These are phyloP conservation scores for Quercus tomentella DNA, from an alignment of 331 rosid genomes.

Conservation along the genomic window DNA sequence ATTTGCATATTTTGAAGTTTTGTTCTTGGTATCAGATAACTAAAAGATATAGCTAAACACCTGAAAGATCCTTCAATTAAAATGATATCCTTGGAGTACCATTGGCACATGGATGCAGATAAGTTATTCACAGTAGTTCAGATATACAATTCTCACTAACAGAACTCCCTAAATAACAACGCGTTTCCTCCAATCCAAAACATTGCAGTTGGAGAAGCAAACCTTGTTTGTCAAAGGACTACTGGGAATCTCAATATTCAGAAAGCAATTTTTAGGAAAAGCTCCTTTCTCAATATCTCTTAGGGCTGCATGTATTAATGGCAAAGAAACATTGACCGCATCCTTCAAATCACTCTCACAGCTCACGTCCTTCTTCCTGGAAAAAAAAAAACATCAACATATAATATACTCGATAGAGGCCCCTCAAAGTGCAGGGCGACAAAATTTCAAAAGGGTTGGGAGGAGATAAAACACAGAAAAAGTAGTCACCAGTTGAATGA, in stretches of 20 bases:
- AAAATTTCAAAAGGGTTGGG: background rate
- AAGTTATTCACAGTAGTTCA: background rate
- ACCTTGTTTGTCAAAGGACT: slow-evolving; percentile 46
- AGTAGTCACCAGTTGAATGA: slow-evolving; percentile 38
- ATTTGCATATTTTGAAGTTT: background rate
- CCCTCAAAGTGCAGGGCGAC: background rate
- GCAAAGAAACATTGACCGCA: slow-evolving; percentile 35
- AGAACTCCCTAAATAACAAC: background rate
- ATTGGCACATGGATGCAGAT: background rate
- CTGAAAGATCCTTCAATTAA: background rate
- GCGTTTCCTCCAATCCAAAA: background rate
- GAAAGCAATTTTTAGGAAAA: slow-evolving; percentile 46
- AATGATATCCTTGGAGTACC: background rate
- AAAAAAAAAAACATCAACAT: background rate
- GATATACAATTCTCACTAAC: background rate
- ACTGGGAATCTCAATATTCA: slow-evolving; percentile 46
- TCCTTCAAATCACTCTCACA: slow-evolving; percentile 40
- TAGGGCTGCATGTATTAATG: slow-evolving; percentile 36
- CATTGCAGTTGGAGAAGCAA: background rate
- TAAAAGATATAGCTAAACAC: background rate
- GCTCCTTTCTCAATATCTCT: slow-evolving; percentile 31
- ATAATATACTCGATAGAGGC: background rate
- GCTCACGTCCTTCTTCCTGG: slow-evolving; percentile 39
- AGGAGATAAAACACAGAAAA: background rate
- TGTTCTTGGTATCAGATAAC: background rate